Evolutionary conservation across 1,284 basidiomycete species (phyloP).

Genomic region (Pseudozyma flocculosa): DNA sequence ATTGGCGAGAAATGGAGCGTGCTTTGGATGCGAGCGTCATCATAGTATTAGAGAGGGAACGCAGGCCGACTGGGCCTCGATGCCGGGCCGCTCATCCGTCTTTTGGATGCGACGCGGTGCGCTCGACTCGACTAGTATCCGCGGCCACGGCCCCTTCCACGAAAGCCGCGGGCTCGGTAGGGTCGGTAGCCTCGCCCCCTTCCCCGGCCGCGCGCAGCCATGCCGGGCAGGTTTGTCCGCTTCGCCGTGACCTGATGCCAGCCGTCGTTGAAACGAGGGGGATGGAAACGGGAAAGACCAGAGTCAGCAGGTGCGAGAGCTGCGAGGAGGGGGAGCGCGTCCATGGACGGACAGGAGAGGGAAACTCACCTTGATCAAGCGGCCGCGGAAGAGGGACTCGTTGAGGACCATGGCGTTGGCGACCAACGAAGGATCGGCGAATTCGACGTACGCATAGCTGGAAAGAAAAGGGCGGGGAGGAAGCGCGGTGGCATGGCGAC

Average conservation of each 20-base stretch:
- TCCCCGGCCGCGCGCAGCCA: conserved; percentile 45
- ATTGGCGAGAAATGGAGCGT: too few relatives aligned
- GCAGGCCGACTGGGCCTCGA: too few relatives aligned
- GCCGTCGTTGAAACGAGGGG: not conserved
- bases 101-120: too few relatives aligned
- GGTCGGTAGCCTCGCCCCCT: conserved; percentile 35
- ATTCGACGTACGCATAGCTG: conserved; percentile 98
- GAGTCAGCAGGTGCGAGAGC: too few relatives aligned
- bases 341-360: not conserved
- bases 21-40: too few relatives aligned
- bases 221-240: conserved; percentile 55
- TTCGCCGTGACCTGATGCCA: conserved; percentile 53
- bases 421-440: conserved; percentile 89
- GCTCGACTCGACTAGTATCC: too few relatives aligned
- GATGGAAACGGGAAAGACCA: not conserved
- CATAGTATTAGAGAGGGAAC: too few relatives aligned
- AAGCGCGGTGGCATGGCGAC: too few relatives aligned
- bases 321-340: too few relatives aligned
- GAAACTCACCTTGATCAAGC: conserved; percentile 77
- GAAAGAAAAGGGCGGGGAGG: too few relatives aligned
- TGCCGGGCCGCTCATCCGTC: too few relatives aligned
- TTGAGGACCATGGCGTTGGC: conserved; percentile 92
- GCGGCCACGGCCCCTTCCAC: conserved; percentile 42
- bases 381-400: conserved; percentile 88
- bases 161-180: conserved; percentile 24